A percentile compares a stretch with the other conserved stretches of the same genome.
Evolutionary conservation across 345 rosid species (phyloP).

Genomic region (Arabis hirsuta): DNA sequence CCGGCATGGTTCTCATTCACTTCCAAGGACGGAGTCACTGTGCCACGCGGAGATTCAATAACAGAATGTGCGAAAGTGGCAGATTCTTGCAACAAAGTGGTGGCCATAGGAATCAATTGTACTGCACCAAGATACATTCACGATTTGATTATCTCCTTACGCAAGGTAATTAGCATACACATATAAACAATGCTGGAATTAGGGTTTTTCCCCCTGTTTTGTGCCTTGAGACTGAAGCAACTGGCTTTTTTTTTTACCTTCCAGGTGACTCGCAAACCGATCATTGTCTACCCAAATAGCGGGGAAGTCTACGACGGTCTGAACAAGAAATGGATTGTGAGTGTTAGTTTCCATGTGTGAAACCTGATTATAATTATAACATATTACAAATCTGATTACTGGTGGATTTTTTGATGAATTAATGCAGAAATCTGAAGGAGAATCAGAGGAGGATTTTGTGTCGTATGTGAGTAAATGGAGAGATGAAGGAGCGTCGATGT

Average conservation of each 20-base stretch:
- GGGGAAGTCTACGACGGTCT: constrained; percentile 77
- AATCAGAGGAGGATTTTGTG: constrained; percentile 72
- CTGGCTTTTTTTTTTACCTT: neutral
- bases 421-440: constrained; percentile 63
- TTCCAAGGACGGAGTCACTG: constrained; percentile 74
- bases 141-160: constrained; percentile 58
- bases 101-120: constrained; percentile 86
- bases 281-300: constrained; percentile 79
- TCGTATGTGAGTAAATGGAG: constrained; percentile 71
- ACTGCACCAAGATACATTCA: constrained; percentile 76
- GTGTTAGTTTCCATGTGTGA: constrained; percentile 32
- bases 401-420: neutral
- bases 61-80: constrained; percentile 72
- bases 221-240: constrained; percentile 30
- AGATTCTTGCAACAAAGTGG: constrained; percentile 69
- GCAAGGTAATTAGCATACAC: constrained; percentile 46
- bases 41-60: constrained; percentile 75
- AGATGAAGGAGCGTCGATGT: constrained; percentile 73
- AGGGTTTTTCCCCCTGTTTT: neutral
- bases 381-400: neutral
- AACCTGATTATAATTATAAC: neutral
- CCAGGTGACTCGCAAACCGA: constrained; percentile 74
- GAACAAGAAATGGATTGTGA: constrained; percentile 78
- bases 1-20: constrained; percentile 92
- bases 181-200: neutral